Percentiles rank a stretch among this genome's conserved stretches.
These are phyloP conservation scores for Lachnellula suecica DNA, from an alignment of 2,329 filamentous ascomycete species.

Conservation along the genomic window DNA sequence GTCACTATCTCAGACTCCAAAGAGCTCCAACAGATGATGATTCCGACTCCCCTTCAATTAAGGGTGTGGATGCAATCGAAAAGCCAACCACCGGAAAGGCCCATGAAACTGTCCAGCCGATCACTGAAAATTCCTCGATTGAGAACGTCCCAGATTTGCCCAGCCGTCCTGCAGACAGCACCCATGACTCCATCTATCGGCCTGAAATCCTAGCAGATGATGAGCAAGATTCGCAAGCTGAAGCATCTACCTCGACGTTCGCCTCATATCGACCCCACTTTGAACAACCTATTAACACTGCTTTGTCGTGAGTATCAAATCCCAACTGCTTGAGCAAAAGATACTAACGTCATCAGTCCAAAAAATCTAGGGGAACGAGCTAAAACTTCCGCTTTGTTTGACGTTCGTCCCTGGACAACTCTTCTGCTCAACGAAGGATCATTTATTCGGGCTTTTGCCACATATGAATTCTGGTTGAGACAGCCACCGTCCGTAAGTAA, in stretches of 20 bases:
- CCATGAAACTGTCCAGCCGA: not conserved
- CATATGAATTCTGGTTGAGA: conserved; percentile 70
- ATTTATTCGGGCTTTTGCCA: conserved; percentile 62
- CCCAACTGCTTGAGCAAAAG: too few species aligned
- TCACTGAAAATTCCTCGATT: conserved; percentile 1
- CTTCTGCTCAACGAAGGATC: conserved; percentile 74
- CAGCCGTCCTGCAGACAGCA: not conserved
- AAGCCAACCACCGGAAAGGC: not conserved
- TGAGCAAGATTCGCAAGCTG: not conserved
- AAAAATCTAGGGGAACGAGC: too few species aligned
- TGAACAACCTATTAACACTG: too few species aligned
- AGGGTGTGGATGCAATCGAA: not conserved
- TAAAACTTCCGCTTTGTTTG: conserved; percentile 23
- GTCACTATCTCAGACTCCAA: conserved; percentile 57
- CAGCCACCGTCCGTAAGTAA: conserved; percentile 44
- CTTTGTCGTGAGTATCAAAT: too few species aligned
- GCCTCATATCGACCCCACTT: not conserved
- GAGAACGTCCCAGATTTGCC: not conserved
- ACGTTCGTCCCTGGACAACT: conserved; percentile 55
- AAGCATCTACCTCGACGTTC: not conserved
- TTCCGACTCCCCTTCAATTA: not conserved
- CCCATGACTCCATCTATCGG: not conserved
- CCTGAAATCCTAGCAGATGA: not conserved
- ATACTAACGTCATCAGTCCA: too few species aligned
- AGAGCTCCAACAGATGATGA: conserved; percentile 2